Percentiles rank a stretch among this genome's conserved stretches.
phyloP scores from a whole-genome alignment of 805 yeast genomes.

The Candida nemodendra region DNA sequence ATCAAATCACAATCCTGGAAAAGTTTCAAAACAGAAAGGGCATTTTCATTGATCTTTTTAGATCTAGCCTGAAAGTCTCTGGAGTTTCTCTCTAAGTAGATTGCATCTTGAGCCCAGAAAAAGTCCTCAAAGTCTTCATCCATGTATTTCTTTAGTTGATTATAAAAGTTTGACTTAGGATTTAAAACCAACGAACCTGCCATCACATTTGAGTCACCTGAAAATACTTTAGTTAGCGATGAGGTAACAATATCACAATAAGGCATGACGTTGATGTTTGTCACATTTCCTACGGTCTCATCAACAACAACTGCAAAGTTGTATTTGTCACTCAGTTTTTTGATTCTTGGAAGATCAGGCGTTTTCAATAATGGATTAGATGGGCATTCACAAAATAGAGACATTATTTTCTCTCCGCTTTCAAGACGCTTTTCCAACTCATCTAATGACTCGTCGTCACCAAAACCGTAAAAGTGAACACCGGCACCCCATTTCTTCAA shows the following conservation, averaged over 20 bases:
- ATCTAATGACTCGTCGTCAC: conserved; percentile 67
- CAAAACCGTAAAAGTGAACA: conserved; percentile 78
- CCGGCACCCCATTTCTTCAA: conserved; percentile 91
- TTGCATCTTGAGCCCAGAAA: conserved; percentile 93
- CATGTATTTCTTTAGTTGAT: conserved; percentile 48
- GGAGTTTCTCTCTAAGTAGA: conserved; percentile 87
- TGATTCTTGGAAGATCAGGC: conserved; percentile 68
- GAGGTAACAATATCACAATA: conserved; percentile 85
- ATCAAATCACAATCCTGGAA: conserved; percentile 53
- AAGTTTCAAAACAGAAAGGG: conserved; percentile 53
- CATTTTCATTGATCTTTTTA: conserved; percentile 51
- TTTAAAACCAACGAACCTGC: conserved; percentile 87
- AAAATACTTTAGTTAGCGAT: conserved; percentile 86
- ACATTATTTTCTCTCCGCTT: conserved; percentile 65
- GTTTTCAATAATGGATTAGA: conserved; percentile 89
- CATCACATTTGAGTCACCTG: conserved; percentile 95
- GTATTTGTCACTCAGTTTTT: conserved; percentile 63
- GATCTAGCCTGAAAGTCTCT: conserved; percentile 79
- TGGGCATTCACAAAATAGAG: conserved; percentile 90
- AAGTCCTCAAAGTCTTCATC: conserved; percentile 63
- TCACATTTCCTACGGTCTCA: conserved; percentile 91
- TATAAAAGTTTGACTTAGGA: conserved; percentile 54
- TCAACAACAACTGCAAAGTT: conserved; percentile 83
- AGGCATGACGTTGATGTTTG: conserved; percentile 77
- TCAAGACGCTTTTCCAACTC: conserved; percentile 63